These are phyloP conservation scores for Cladorrhinum samala DNA, from an alignment of 495 filamentous ascomycete species.

Conservation along the genomic window DNA sequence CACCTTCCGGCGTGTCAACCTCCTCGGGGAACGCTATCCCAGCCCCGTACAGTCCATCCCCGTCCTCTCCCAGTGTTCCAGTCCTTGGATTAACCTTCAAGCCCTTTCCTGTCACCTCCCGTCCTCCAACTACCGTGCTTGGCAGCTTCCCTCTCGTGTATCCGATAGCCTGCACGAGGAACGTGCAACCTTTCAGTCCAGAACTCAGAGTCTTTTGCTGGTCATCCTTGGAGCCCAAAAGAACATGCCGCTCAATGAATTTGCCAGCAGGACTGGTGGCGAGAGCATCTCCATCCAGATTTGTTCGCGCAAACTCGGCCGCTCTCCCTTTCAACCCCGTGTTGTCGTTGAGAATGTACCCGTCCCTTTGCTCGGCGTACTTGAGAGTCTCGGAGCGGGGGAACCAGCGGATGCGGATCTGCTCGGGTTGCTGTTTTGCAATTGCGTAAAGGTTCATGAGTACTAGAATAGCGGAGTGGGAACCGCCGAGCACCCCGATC, in stretches of 20 bases:
- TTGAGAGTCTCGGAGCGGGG: slow-evolving; percentile 18
- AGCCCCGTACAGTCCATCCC: slow-evolving; percentile 17
- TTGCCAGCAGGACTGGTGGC: slow-evolving; percentile 42
- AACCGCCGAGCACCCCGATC: slow-evolving; percentile 19
- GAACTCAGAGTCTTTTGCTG: not conserved
- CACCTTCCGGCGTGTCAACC: slow-evolving; percentile 4
- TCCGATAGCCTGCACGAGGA: slow-evolving; percentile 17
- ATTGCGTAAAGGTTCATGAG: slow-evolving; percentile 40
- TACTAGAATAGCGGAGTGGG: slow-evolving; percentile 33
- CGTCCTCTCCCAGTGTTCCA: slow-evolving; percentile 5
- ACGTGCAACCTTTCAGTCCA: slow-evolving; percentile 10
- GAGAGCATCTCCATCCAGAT: slow-evolving; percentile 30
- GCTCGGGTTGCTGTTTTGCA: slow-evolving; percentile 34
- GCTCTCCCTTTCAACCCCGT: slow-evolving; percentile 29
- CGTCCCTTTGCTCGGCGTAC: slow-evolving; percentile 13
- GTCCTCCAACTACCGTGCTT: not conserved
- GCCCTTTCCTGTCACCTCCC: not conserved
- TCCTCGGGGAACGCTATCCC: slow-evolving; percentile 22
- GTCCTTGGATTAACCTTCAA: slow-evolving; percentile 9
- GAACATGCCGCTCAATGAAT: slow-evolving; percentile 33
- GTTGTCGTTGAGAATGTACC: slow-evolving; percentile 24
- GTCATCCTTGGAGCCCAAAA: not conserved
- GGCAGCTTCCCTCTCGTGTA: slow-evolving; percentile 7
- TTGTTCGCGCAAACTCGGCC: slow-evolving; percentile 4
- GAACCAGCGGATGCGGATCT: slow-evolving; percentile 27